These are phyloP conservation scores for Talaromyces amestolkiae DNA, from an alignment of 2,329 filamentous ascomycete species.

Conservation along the genomic window DNA sequence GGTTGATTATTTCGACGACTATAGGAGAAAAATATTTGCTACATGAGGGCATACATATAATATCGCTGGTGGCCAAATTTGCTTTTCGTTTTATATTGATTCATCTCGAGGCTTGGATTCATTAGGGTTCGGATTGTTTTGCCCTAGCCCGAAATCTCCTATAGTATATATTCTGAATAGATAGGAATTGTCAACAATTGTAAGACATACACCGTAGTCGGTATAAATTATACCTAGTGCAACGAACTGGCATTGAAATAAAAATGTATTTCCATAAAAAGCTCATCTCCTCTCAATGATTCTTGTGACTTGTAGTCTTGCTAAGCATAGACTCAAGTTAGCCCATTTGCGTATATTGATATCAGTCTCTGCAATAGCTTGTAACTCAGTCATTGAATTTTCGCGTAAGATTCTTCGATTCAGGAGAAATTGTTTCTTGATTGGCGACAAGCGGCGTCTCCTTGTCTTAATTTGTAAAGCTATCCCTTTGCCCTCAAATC, in stretches of 20 bases:
- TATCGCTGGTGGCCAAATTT: not conserved
- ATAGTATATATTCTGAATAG: not conserved
- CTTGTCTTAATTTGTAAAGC: not conserved
- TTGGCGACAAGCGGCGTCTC: not conserved
- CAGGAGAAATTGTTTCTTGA: not conserved
- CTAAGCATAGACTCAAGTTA: too few species aligned
- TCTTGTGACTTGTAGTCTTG: too few species aligned
- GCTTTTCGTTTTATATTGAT: not conserved
- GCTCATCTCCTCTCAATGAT: not conserved
- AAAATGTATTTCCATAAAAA: too few species aligned
- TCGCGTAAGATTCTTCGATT: too few species aligned
- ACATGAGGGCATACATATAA: not conserved
- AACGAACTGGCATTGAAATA: too few species aligned
- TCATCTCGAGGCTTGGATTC: not conserved
- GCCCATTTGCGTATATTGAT: not conserved
- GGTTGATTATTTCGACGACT: not conserved
- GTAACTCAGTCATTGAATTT: too few species aligned
- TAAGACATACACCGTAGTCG: not conserved
- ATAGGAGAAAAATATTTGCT: not conserved
- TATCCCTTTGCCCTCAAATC: not conserved
- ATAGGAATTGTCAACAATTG: not conserved
- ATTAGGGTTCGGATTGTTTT: not conserved
- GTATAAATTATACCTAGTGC: not conserved
- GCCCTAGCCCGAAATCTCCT: not conserved
- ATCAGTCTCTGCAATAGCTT: not conserved